A percentile compares a stretch with the other conserved stretches of the same genome.
Conservation (phyloP, 768 basidiomycete species). For the Russula griseocarnosa region DNA sequence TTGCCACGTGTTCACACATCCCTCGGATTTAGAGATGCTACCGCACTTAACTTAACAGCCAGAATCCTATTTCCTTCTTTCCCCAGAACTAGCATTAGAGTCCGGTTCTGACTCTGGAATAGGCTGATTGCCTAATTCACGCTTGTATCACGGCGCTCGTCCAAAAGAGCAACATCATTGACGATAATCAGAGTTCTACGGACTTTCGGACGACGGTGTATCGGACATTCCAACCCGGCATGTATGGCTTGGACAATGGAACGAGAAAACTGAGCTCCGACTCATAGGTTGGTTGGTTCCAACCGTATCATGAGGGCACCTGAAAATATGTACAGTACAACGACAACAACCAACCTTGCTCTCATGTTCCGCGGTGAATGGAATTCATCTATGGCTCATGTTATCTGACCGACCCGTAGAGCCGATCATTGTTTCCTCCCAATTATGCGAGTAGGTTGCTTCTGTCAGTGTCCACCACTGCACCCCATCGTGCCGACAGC, state of each 20-base stretch:
- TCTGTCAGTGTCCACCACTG: too few species aligned
- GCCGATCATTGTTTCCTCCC: too few species aligned
- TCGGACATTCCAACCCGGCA: neutral
- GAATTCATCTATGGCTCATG: constrained; percentile 15
- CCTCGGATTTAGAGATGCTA: too few species aligned
- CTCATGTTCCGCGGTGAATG: constrained; percentile 17
- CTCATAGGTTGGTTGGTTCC: neutral
- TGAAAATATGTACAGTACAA: neutral
- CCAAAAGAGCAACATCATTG: neutral
- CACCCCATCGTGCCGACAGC: constrained; percentile 21
- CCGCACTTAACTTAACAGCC: neutral
- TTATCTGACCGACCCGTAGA: neutral
- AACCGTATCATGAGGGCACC: neutral
- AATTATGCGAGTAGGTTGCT: neutral
- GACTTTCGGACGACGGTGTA: neutral
- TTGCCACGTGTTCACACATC: neutral
- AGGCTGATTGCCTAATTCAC: too few species aligned
- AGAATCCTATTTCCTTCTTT: too few species aligned
- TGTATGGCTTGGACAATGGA: neutral
- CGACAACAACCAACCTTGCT: neutral
- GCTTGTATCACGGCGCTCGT: neutral
- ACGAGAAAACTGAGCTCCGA: neutral
- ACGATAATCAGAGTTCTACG: neutral
- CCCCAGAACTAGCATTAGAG: neutral
- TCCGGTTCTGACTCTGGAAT: neutral